A percentile compares a stretch with the other conserved stretches of the same genome.
Conservation (phyloP, 305 asterid species). For the Fraxinus nigra region DNA sequence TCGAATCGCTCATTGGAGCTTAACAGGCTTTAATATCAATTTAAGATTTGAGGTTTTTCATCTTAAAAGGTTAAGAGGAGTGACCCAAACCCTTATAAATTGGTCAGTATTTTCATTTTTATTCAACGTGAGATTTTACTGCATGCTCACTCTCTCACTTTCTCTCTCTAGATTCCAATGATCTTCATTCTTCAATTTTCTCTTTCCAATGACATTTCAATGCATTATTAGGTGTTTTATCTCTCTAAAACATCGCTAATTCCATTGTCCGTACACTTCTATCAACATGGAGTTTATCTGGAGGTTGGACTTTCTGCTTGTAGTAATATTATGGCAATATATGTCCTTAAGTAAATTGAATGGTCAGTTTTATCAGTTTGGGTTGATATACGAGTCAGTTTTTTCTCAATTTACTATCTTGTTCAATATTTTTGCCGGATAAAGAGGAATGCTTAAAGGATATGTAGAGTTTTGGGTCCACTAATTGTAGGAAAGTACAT, state of each 20-base stretch:
- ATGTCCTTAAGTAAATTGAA: not conserved
- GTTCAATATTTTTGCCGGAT: slow-evolving; percentile 6
- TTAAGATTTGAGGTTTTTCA: too few relatives aligned
- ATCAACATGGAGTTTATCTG: slow-evolving; percentile 29
- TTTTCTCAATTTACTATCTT: slow-evolving; percentile 9
- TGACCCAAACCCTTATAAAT: too few relatives aligned
- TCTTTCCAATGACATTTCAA: not conserved
- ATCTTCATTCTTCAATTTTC: slow-evolving; percentile 5
- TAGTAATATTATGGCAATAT: not conserved
- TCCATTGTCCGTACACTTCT: not conserved
- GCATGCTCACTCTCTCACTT: slow-evolving; percentile 25
- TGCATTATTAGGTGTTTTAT: not conserved
- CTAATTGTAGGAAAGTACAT: not conserved
- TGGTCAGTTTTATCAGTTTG: slow-evolving; percentile 1
- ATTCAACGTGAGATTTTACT: too few relatives aligned
- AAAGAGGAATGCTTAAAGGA: slow-evolving; percentile 16
- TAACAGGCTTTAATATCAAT: too few relatives aligned
- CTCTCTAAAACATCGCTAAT: not conserved
- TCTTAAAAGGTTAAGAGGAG: too few relatives aligned
- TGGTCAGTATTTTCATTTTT: too few relatives aligned
- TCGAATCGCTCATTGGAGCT: too few relatives aligned
- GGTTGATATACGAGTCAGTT: not conserved
- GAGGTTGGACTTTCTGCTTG: slow-evolving; percentile 32
- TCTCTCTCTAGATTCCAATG: not conserved
- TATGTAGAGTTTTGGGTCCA: slow-evolving; percentile 21